These are phyloP conservation scores for Pseudocercospora ulei DNA, from an alignment of 2,329 filamentous ascomycete species.

Conservation along the genomic window DNA sequence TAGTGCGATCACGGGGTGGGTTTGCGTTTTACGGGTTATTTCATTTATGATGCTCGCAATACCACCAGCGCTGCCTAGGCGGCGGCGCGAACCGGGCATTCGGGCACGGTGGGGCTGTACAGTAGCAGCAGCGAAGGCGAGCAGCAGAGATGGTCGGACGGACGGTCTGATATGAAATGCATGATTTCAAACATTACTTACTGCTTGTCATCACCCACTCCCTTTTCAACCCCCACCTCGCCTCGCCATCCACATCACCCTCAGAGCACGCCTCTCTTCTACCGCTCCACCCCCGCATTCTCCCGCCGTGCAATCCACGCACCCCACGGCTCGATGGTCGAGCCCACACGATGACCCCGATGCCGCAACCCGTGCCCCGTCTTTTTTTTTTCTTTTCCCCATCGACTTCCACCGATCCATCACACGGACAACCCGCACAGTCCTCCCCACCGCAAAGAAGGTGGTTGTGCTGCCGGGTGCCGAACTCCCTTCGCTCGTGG, in stretches of 20 bases:
- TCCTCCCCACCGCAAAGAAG: too few species aligned
- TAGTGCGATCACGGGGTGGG: slow-evolving; percentile 47
- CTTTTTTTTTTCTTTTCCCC: too few species aligned
- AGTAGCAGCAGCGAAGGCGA: slow-evolving; percentile 31
- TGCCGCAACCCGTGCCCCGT: too few species aligned
- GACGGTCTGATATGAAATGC: slow-evolving; percentile 31
- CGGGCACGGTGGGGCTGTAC: slow-evolving; percentile 28
- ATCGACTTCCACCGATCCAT: too few species aligned
- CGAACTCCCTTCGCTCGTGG: too few species aligned
- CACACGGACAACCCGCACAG: too few species aligned
- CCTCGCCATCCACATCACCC: slow-evolving; percentile 1
- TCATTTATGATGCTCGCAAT: slow-evolving; percentile 27
- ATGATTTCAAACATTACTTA: slow-evolving; percentile 28
- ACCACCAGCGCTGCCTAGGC: slow-evolving; percentile 26
- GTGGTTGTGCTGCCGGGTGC: too few species aligned
- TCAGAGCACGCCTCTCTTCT: not conserved
- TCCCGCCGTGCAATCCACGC: not conserved
- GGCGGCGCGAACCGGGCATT: slow-evolving; percentile 23
- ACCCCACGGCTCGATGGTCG: too few species aligned
- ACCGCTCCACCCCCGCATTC: not conserved
- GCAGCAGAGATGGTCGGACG: slow-evolving; percentile 25
- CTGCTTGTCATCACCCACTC: slow-evolving; percentile 10
- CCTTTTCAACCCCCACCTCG: slow-evolving; percentile 5
- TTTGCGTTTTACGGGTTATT: slow-evolving; percentile 29
- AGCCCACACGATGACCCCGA: too few species aligned